Percentiles rank a stretch among this genome's conserved stretches.
Conservation (phyloP, 495 filamentous ascomycete species). For the Neurospora tetraspora region DNA sequence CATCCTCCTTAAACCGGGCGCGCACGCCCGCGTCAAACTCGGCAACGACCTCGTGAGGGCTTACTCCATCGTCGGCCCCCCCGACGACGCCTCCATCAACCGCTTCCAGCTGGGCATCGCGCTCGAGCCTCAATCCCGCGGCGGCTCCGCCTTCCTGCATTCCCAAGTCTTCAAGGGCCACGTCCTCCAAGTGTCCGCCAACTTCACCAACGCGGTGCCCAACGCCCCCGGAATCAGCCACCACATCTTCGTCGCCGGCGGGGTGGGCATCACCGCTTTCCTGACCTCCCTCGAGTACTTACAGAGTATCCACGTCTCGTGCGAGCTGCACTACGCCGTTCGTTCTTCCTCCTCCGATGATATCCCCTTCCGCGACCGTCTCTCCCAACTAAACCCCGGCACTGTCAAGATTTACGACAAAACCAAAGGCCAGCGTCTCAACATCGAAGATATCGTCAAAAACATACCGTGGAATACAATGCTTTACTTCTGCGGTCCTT, state of each 20-base stretch:
- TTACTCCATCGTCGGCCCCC: slow-evolving; percentile 36
- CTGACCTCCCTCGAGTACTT: slow-evolving; percentile 24
- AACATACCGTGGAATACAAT: slow-evolving; percentile 36
- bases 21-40: slow-evolving; percentile 36
- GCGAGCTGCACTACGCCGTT: slow-evolving; percentile 39
- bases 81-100: slow-evolving; percentile 5
- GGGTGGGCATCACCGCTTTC: slow-evolving; percentile 46
- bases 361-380: slow-evolving; percentile 32
- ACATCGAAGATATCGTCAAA: too few species aligned
- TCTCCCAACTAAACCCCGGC: slow-evolving; percentile 23
- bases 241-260: slow-evolving; percentile 43
- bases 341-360: slow-evolving; percentile 24
- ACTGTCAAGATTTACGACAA: slow-evolving; percentile 38
- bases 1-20: slow-evolving; percentile 19
- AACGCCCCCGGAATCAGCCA: slow-evolving; percentile 4
- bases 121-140: slow-evolving; percentile 32
- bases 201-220: slow-evolving; percentile 27
- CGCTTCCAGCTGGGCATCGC: slow-evolving; percentile 38
- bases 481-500: slow-evolving; percentile 46
- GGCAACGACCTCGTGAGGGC: slow-evolving; percentile 33
- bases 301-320: slow-evolving; percentile 32
- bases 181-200: slow-evolving; percentile 32
- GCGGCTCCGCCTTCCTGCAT: slow-evolving; percentile 40
- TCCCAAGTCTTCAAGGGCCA: slow-evolving; percentile 33
- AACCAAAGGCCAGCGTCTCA: slow-evolving; percentile 34